Evolutionary conservation across 2,329 filamentous ascomycete species (phyloP), one percentile per base, ranked within the genome.

Genomic region (Lasiodiplodia gonubiensis): DNA sequence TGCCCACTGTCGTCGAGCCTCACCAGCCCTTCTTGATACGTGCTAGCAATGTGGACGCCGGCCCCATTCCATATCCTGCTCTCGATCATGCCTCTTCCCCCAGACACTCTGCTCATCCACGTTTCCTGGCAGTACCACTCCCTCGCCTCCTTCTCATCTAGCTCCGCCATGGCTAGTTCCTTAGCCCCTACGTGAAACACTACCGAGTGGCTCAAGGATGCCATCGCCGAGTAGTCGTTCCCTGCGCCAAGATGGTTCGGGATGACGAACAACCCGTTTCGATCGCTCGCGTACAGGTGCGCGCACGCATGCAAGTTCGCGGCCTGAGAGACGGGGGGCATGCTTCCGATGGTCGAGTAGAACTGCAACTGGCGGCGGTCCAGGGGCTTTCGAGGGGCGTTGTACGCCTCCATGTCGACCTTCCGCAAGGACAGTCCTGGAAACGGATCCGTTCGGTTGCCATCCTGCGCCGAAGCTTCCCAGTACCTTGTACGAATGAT

Each of bases 271-370:
- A 87, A 75, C 21, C 83, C 84, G 67, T 88, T 88, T 27, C 83
- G 81, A 70, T 88, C 86, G 39, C 83, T 85, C 0, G 85, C 83
- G 71, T 86, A 88, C 52, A 87, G 77, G 73, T 88, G 86, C 3
- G 85, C 85, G 70, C 84, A 86, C 0, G 85, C 82, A 70, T 88
- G 86, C 21, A 88, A 74, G 70, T 88, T 88, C 37, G 84, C 72
- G 37, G 72, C 73, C 49, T 71, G 37, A 2, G 72, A 72, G 5
- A 73, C 42, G 1, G 60, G 46, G 0, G 75, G 73, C 21, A 80
- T 60, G 74, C 78, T 69, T 73, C 77, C 68, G 72, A 80, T 16
- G 63, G 75, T 63, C 30, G 70, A 76, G 73, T 70, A 75, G 68
- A 70, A 79, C 67, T 12, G 80, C 76, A 68, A 80, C 74, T 68